Conservation (phyloP, 2,329 filamentous ascomycete genomes). For the Tolypocladium tropicale region DNA sequence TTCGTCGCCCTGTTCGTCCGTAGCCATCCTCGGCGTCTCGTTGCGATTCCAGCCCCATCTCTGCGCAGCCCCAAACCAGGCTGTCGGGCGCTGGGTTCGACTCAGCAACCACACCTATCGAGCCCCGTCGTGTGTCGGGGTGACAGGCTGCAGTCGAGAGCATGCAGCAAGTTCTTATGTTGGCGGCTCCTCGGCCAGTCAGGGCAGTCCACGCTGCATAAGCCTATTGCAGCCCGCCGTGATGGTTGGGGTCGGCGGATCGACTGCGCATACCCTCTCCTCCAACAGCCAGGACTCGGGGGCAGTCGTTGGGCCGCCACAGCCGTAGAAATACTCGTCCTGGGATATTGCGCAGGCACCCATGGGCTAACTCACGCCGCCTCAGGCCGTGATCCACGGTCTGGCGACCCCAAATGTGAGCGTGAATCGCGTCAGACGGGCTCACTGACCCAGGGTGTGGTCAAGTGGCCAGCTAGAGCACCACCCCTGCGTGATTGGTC, state of each 20-base stretch:
- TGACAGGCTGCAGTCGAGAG: slow-evolving; percentile 4
- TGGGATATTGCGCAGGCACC: not conserved
- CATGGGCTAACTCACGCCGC: not conserved
- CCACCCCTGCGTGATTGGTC: not conserved
- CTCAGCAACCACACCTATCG: not conserved
- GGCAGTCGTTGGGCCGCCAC: slow-evolving; percentile 1
- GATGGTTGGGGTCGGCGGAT: slow-evolving; percentile 9
- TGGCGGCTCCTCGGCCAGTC: slow-evolving; percentile 11
- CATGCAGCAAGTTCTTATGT: not conserved
- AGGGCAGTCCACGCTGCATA: slow-evolving; percentile 12
- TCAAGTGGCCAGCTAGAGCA: slow-evolving; percentile 2
- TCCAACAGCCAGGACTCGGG: not conserved
- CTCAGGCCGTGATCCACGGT: not conserved
- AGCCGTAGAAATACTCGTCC: not conserved
- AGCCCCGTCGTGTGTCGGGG: slow-evolving; percentile 9
- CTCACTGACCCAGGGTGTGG: not conserved
- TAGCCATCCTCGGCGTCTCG: slow-evolving; percentile 18
- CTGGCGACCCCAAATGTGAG: not conserved
- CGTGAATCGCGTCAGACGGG: not conserved
- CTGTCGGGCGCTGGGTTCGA: slow-evolving; percentile 14
- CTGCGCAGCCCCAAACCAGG: slow-evolving; percentile 11
- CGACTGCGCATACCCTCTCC: slow-evolving; percentile 8
- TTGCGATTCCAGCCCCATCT: slow-evolving; percentile 21
- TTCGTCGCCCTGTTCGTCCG: slow-evolving; percentile 15
- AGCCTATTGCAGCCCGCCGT: slow-evolving; percentile 8